Evolutionary conservation across 192 early-diverging fungal genomes (phyloP).

Genomic region (Dispira parvispora): DNA sequence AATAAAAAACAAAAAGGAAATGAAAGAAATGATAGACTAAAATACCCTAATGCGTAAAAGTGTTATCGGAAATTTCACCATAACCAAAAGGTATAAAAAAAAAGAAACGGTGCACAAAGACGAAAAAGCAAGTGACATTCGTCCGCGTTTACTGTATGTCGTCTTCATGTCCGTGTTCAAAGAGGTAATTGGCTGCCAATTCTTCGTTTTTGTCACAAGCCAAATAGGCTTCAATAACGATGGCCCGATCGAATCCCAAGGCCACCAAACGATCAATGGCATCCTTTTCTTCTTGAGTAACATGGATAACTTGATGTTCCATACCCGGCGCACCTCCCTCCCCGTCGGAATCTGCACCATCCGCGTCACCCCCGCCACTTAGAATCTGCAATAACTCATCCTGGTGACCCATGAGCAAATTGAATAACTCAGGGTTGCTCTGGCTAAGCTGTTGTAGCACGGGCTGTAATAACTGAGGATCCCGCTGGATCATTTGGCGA

Average conservation of each 20-base stretch:
- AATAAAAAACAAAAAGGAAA: no score
- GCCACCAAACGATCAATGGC: conserved; percentile 68
- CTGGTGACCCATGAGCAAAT: conserved; percentile 59
- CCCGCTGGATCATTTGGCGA: conserved; percentile 64
- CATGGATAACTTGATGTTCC: conserved; percentile 43
- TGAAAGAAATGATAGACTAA: no score
- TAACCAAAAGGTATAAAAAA: no score
- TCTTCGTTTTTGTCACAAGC: conserved; percentile 98
- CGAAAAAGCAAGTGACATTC: no score
- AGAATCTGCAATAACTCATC: conserved; percentile 67
- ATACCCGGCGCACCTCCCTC: conserved; percentile 17
- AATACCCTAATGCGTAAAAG: no score
- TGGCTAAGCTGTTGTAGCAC: conserved; percentile 69
- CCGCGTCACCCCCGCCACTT: conserved; percentile 38
- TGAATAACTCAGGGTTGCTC: conserved; percentile 69
- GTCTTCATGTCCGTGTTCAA: conserved; percentile 58
- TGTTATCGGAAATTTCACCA: no score
- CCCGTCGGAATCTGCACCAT: conserved; percentile 18
- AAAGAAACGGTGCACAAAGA: no score
- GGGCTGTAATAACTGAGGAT: conserved; percentile 75
- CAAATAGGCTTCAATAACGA: conserved; percentile 85
- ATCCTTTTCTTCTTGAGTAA: conserved; percentile 77
- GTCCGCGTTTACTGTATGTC: background rate
- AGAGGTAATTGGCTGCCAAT: conserved; percentile 88
- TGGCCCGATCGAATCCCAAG: conserved; percentile 69